Base-by-base conservation (phyloP, 441 rosid genomes). In the Rhodomyrtus psidioides region DNA sequence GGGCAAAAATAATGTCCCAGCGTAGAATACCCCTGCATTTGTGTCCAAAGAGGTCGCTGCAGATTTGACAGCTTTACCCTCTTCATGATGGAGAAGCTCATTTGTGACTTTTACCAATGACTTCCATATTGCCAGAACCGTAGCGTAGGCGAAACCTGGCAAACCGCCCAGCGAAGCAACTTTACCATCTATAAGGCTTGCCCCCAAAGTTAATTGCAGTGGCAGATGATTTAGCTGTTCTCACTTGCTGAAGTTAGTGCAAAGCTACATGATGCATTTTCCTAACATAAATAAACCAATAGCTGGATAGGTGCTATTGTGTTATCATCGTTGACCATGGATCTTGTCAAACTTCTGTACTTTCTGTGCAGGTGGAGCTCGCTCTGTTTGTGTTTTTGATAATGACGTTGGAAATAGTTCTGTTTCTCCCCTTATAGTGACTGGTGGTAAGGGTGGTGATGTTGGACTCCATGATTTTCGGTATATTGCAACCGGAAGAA, bases 381-480 rank as follows among this genome's bases (percentile, higher is more conserved):
- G 95, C 84, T 97, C 99, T 88, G 92, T 97, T 86, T 92, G 98
- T 46, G 96, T 95, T 83, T 95, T 97, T 83, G 96, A 96, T 91
- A 96, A 94, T 85, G 93, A 95, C 91, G 92, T 95, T 54, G 98
- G 98, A 82, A 96, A 96, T 88, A 97, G 98, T 91, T 95, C 98
- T 42, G 88, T 95, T 86, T 97, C 99, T 86, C 99, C 99, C 83
- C 92, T 97, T 88, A 96, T 97, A 81, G 90, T 97, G 83, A 95
- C 98, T 46, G 99, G 99, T 87, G 99, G 99, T 83, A 95, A 92
- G 93, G 90, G 90, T 87, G 99, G 99, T 44, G 99, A 95, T 88
- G 92, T 97, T 85, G 98, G 97, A 84, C 93, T 96, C 87, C 98
- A 96, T 59, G 99, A 97, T 91, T 97, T 97, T 88, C 97, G 99